Base-by-base conservation (phyloP, 2,329 filamentous ascomycete genomes). In the Alternaria sp. region DNA sequence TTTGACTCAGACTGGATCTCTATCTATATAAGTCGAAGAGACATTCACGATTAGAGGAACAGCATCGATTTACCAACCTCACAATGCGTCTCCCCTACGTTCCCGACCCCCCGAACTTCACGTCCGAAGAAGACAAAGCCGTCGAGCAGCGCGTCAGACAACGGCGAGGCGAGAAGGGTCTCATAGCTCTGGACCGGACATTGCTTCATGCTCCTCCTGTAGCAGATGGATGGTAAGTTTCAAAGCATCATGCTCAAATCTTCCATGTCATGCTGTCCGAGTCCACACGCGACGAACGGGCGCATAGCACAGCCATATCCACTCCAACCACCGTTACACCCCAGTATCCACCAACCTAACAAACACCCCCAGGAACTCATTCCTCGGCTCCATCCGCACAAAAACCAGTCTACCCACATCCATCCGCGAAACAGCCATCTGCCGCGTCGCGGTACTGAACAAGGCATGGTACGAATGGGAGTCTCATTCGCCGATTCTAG, bases 401-500 rank as follows among this genome's bases (percentile, higher is more conserved):
- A 77, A 80, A 61, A 88, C 85, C 6, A 83, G 81, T 12, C 79
- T 88, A 4, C 73, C 84, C 4, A 77, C 81, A 4, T 77, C 79
- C 69, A 75, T 93, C 57, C 89, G 91, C 68, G 93, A 97, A 83
- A 84, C 94, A 17, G 90, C 91, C 68, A 94, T 97, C 71, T 93
- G 89, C 73, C 87, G 93, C 52, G 91, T 96, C 13, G 93, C 93
- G 12, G 89, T 91, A 15, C 86, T 93, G 72, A 97, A 96, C 80
- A 80, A 85, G 17, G 93, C 93, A 2, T 93, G 91, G 89, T 96
- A 93, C 79, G 93, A 97, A 79, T 96, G 92, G 93, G 86, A 83
- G 36, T 88, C 92, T 58, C 93, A 97, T 76, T 89, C 89, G 15
- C 92, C 92, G 1, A 74, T 84, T 4, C 83, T 95, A 13, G 85